Base-by-base conservation (phyloP, 495 filamentous ascomycete genomes). In the Pyrenula aspistea region DNA sequence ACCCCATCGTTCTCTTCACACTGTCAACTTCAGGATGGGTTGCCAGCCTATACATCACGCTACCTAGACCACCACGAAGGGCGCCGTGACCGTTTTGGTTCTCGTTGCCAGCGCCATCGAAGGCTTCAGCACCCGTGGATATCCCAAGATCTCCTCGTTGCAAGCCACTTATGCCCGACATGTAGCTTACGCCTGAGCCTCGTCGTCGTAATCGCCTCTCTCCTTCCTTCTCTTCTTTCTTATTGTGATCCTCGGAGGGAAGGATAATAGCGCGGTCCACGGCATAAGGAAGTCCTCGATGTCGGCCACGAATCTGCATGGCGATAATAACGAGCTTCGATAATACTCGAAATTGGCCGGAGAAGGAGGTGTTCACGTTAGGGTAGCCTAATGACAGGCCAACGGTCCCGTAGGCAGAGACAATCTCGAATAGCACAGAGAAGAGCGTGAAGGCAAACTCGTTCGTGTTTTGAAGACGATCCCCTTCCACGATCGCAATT, bases 351-450 rank as follows among this genome's bases (percentile, higher is more conserved):
- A 97, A 93, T 61, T 92, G 73, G 12, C 77, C 83, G 25, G 77
- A 85, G 55, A 97, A 85, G 1, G 85, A 87, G 1, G 87, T 78
- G 52, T 86, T 83, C 62, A 80, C 77, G 19, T 67, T 72, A 0
- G 86, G 78, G 59, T 89, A 91, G 2, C 91, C 91, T 10, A 97
- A 74, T 59, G 80, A 85, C 51, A 96, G 80, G 19, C 91, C 91
- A 24, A 97, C 91, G 10, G 90, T 96, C 56, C 87, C 91, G 58
- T 96, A 96, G 21, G 89, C 89, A 54, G 83, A 88, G 56, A 93
- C 83, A 36, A 90, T 79, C 63, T 96, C 91, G 63, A 95, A 96
- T 12, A 96, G 77, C 2, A 91, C 76, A 15, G 80, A 71, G 63
- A 93, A 96, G 59, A 89, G 76, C 31, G 82, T 82, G 61, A 91